Base-by-base conservation (phyloP, 75 land plant species). In the Sequoia sempervirens region DNA sequence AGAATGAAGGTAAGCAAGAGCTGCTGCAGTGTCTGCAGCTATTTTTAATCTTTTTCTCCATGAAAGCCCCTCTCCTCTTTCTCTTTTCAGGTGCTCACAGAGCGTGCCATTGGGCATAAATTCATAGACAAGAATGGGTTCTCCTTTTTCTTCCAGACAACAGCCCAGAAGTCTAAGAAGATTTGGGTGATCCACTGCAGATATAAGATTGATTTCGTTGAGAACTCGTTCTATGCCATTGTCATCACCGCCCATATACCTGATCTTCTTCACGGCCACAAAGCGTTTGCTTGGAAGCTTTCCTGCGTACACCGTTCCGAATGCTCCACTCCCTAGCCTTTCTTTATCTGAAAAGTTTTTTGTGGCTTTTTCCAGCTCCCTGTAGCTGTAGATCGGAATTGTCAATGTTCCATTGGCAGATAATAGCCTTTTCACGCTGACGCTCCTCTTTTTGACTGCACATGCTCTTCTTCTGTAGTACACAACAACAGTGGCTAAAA, bases 211-310 rank as follows among this genome's bases (percentile, higher is more conserved):
- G 14, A 87, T 69, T 45, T 87, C 88, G 46, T 87, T 87, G 26
- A 72, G 79, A 8, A 85, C 81, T 68, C 81, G 87, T 36, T 54
- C 84, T 26, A 85, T 52, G 13, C 87, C 87, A 50, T 87, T 76
- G 30, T 34, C 80, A 73, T 81, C 82, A 30, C 80, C 73, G 68
- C 15, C 68, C 0, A 64, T 26, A 37, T 80, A 84, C 40, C 82
- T 87, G 34, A 87, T 88, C 61, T 87, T 87, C 87, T 87, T 87
- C 79, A 87, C 88, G 11, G 88, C 88, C 20, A 87, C 87, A 37
- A 85, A 11, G 13, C 84, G 87, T 37, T 74, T 58, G 50, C 86
- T 87, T 1, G 81, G 41, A 23, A 87, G 87, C 46, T 80, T 53
- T 30, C 87, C 88, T 58, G 64, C 79, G 23, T 87, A 87, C 5